Evolutionary conservation across 176 grass and related monocot genomes (phyloP).

Genomic region (Canna indica): DNA sequence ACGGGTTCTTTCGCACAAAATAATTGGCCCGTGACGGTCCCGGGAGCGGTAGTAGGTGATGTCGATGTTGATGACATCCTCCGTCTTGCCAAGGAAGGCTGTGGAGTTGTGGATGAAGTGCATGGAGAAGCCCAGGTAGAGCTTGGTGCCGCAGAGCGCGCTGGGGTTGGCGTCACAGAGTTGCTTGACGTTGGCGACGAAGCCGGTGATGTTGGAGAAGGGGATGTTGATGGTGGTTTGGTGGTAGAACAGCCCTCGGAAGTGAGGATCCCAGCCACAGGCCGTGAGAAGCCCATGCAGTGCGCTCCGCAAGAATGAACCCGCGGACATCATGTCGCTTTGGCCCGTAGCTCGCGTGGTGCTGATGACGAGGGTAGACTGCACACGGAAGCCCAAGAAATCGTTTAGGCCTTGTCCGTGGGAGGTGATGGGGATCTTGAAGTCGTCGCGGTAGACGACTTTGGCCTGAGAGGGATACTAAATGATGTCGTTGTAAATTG

Average conservation of each 20-base stretch:
- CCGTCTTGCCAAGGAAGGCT: slow-evolving; percentile 31
- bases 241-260: slow-evolving; percentile 31
- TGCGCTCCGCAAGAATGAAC: slow-evolving; percentile 15
- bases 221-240: slow-evolving; percentile 42
- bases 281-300: slow-evolving; percentile 34
- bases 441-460: slow-evolving; percentile 51
- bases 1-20: no score
- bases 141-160: slow-evolving; percentile 41
- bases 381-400: slow-evolving; percentile 55
- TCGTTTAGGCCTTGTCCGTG: slow-evolving; percentile 34
- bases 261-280: slow-evolving; percentile 50
- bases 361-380: slow-evolving; percentile 10
- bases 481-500: slow-evolving; percentile 47
- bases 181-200: slow-evolving; percentile 39
- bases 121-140: slow-evolving; percentile 38
- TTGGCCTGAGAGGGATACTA: slow-evolving; percentile 42
- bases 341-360: slow-evolving; percentile 1
- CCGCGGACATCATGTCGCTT: no score
- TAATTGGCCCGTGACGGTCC: no score
- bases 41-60: slow-evolving; percentile 40
- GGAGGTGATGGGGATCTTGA: slow-evolving; percentile 30
- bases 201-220: slow-evolving; percentile 21
- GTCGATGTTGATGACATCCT: slow-evolving; percentile 43
- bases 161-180: slow-evolving; percentile 34
- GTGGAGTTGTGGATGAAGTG: slow-evolving; percentile 35